A percentile compares a stretch with the other conserved stretches of the same genome.
Evolutionary conservation across 768 basidiomycete species (phyloP).

Genomic region (Boletus subparvulus): DNA sequence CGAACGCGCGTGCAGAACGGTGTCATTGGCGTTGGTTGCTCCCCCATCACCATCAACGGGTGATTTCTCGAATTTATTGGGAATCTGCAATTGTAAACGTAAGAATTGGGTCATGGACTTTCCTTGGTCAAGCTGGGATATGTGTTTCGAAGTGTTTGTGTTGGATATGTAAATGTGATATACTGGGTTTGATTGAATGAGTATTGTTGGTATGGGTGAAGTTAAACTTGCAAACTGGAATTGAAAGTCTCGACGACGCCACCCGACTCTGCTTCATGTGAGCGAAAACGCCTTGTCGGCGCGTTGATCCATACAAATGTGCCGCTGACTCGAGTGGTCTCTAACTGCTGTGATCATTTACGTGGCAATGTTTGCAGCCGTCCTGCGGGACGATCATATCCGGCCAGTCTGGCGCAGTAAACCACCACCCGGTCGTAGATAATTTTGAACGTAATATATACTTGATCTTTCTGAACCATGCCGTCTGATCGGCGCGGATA

Average conservation of each 20-base stretch:
- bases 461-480: background rate
- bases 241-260: background rate
- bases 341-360: background rate
- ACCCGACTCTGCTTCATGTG: background rate
- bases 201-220: background rate
- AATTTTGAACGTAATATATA: too few relatives aligned
- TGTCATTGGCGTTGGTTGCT: background rate
- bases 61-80: background rate
- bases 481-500: background rate
- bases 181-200: background rate
- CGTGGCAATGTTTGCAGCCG: too few relatives aligned
- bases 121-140: background rate
- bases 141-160: too few relatives aligned
- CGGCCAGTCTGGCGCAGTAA: too few relatives aligned
- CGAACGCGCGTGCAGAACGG: background rate
- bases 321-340: background rate
- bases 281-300: background rate
- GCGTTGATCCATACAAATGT: background rate
- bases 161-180: background rate
- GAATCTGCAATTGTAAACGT: background rate
- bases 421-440: too few relatives aligned
- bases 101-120: background rate
- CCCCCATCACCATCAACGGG: background rate
- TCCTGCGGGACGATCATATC: background rate
- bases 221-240: background rate